Conservation (phyloP, 139 green algal genomes). For the Nannochloris sp. region DNA sequence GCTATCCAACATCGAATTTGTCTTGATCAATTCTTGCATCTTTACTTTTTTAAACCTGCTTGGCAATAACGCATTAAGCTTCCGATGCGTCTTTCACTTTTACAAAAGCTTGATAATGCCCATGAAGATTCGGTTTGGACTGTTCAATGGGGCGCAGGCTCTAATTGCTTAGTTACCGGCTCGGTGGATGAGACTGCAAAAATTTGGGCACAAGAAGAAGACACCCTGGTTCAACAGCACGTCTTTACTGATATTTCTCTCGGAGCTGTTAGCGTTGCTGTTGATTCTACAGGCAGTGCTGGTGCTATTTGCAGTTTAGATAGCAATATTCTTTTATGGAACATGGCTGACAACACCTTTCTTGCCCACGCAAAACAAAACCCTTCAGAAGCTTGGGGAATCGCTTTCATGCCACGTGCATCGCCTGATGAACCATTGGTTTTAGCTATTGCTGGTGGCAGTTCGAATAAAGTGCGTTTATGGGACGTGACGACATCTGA, state of each 20-base stretch:
- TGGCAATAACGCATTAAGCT: too few species aligned
- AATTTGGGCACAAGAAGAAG: constrained; percentile 46
- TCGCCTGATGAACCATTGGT: constrained; percentile 16
- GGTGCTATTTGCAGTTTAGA: constrained; percentile 74
- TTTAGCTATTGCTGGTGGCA: constrained; percentile 65
- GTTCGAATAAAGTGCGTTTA: constrained; percentile 36
- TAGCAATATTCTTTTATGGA: constrained; percentile 71
- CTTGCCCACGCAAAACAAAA: constrained; percentile 40
- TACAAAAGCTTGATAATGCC: constrained; percentile 48
- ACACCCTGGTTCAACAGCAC: constrained; percentile 29
- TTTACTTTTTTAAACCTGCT: too few species aligned
- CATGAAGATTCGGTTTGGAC: constrained; percentile 82
- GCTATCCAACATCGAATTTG: too few species aligned
- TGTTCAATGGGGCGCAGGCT: constrained; percentile 49
- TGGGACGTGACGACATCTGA: constrained; percentile 4
- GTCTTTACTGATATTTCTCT: constrained; percentile 47
- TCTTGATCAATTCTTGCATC: too few species aligned
- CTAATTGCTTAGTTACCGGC: constrained; percentile 59
- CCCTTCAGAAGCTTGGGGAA: constrained; percentile 79
- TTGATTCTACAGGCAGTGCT: constrained; percentile 52
- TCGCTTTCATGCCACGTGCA: constrained; percentile 53
- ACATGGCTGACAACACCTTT: constrained; percentile 32
- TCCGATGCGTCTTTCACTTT: constrained; percentile 35
- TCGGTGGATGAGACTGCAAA: constrained; percentile 79
- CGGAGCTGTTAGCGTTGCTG: constrained; percentile 71